These are phyloP conservation scores for Megacollybia marginata DNA, from an alignment of 768 basidiomycete genomes.

Conservation along the genomic window DNA sequence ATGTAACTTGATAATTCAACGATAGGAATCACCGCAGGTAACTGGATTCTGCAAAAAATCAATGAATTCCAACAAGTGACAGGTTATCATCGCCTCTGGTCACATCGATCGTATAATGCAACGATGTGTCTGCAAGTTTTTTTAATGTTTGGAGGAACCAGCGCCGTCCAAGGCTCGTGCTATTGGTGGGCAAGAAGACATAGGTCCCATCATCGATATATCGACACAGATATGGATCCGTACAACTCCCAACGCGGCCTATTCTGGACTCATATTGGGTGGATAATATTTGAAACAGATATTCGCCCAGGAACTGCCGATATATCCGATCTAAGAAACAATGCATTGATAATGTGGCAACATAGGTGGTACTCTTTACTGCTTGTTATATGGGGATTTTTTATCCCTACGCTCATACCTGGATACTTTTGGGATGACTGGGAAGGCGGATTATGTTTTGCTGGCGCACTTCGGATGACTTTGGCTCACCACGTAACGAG, in stretches of 20 bases:
- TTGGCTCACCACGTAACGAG: constrained; percentile 44
- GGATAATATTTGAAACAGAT: constrained; percentile 47
- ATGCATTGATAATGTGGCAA: constrained; percentile 45
- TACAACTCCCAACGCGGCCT: constrained; percentile 48
- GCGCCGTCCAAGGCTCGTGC: constrained; percentile 48
- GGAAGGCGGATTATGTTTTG: constrained; percentile 45
- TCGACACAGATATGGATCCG: constrained; percentile 52
- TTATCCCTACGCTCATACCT: constrained; percentile 39
- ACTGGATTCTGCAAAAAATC: no score
- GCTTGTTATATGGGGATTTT: constrained; percentile 34
- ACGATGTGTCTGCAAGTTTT: constrained; percentile 37
- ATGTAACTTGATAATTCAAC: no score
- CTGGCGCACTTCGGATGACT: constrained; percentile 37
- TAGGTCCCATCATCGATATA: constrained; percentile 45
- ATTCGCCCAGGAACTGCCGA: constrained; percentile 42
- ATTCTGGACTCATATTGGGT: constrained; percentile 39
- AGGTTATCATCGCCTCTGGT: constrained; percentile 51
- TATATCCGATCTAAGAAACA: constrained; percentile 37
- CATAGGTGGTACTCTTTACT: constrained; percentile 38
- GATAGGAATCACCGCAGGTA: constrained; percentile 31
- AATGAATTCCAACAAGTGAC: no score
- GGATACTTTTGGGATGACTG: constrained; percentile 48
- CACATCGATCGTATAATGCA: constrained; percentile 50
- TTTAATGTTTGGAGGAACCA: constrained; percentile 37
- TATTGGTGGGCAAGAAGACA: constrained; percentile 52